Conservation (phyloP, 192 early-diverging fungal species). For the Umbelopsis sp. region DNA sequence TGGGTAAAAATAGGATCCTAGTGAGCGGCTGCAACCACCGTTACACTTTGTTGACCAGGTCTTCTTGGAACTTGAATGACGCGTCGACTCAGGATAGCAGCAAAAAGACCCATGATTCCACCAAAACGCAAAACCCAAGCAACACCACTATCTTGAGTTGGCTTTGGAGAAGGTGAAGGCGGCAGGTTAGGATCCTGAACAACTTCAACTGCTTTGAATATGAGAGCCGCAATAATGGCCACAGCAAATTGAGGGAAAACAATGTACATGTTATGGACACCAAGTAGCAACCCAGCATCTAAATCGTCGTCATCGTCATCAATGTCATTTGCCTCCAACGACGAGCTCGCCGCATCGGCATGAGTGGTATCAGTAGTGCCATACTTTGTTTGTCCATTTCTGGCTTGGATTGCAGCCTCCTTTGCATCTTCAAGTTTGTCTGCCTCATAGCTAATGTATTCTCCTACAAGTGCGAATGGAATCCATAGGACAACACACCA, state of each 20-base stretch:
- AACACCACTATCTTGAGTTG: constrained; percentile 39
- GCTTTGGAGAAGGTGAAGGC: constrained; percentile 11
- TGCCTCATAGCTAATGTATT: constrained; percentile 60
- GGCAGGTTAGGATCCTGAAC: constrained; percentile 41
- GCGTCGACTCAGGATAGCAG: constrained; percentile 52
- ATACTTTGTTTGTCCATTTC: constrained; percentile 1
- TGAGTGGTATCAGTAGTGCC: background rate
- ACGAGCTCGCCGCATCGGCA: background rate
- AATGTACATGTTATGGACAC: constrained; percentile 94
- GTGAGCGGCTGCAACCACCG: background rate
- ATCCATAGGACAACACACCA: constrained; percentile 93
- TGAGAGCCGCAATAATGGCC: constrained; percentile 69
- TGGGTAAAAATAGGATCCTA: background rate
- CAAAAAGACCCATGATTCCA: constrained; percentile 64
- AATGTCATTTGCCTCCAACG: background rate
- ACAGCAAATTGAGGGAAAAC: constrained; percentile 91
- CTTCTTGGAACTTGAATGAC: constrained; percentile 27
- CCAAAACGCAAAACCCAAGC: constrained; percentile 73
- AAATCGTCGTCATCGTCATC: constrained; percentile 27
- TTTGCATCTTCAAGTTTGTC: constrained; percentile 30
- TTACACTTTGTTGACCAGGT: background rate
- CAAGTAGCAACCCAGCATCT: constrained; percentile 74
- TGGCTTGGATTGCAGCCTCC: background rate
- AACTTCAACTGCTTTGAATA: constrained; percentile 56
- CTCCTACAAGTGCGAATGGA: constrained; percentile 91